Evolutionary conservation across 345 rosid species (phyloP).

Genomic region (Salix suchowensis): DNA sequence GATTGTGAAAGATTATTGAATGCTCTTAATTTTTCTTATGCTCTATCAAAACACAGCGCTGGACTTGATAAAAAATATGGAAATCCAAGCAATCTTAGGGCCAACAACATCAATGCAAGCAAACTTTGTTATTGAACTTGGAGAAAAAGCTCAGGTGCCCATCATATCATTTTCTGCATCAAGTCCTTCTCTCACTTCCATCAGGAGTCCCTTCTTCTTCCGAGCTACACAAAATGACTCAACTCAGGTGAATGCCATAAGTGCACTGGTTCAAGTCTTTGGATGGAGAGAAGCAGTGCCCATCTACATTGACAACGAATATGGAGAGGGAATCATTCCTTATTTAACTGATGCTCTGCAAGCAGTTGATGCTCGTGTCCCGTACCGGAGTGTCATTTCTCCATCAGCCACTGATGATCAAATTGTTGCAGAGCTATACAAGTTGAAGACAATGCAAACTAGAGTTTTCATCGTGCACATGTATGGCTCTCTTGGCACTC

Average conservation of each 20-base stretch:
- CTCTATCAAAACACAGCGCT: constrained; percentile 18
- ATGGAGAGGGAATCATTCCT: constrained; percentile 36
- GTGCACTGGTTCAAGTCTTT: constrained; percentile 28
- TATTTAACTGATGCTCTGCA: constrained; percentile 37
- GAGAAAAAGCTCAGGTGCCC: constrained; percentile 44
- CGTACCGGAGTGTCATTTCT: constrained; percentile 31
- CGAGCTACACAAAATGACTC: constrained; percentile 39
- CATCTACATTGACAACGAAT: constrained; percentile 9
- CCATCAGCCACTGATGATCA: constrained; percentile 33
- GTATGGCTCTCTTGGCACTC: too few species aligned
- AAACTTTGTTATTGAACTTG: not conserved
- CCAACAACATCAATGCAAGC: too few species aligned
- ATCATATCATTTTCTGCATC: constrained; percentile 43
- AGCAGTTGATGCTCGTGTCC: constrained; percentile 9
- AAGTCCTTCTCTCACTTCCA: constrained; percentile 26
- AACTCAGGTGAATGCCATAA: constrained; percentile 41
- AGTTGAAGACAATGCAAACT: too few species aligned
- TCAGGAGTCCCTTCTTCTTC: constrained; percentile 21
- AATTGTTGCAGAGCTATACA: constrained; percentile 34
- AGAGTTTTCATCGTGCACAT: constrained; percentile 2
- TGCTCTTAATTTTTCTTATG: not conserved
- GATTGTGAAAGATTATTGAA: too few species aligned
- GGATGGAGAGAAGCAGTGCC: constrained; percentile 42
- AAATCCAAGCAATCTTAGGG: too few species aligned
- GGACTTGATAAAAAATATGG: constrained; percentile 10